A percentile compares a stretch with the other conserved stretches of the same genome.
These are phyloP conservation scores for Sanguinoderma infundibulare DNA, from an alignment of 1,284 basidiomycete genomes.

Conservation along the genomic window DNA sequence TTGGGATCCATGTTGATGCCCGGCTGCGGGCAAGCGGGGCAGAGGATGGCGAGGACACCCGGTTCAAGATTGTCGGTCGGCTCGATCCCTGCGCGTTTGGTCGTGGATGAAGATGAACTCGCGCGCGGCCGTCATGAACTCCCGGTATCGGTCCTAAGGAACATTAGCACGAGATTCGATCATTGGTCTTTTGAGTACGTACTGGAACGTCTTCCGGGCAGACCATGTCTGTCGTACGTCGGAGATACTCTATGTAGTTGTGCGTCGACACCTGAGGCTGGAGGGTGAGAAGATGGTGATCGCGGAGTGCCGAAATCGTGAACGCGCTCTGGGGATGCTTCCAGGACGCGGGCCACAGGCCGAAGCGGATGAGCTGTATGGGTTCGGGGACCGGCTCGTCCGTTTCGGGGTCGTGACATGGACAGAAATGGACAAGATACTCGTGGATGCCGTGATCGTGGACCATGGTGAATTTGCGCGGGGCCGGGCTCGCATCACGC, in stretches of 20 bases:
- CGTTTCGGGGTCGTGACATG: neutral
- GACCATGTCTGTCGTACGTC: neutral
- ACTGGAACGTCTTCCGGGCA: neutral
- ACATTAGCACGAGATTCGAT: neutral
- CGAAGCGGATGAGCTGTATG: neutral
- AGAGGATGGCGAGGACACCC: conserved; percentile 3
- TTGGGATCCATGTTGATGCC: conserved; percentile 27
- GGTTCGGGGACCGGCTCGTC: neutral
- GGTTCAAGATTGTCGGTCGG: neutral
- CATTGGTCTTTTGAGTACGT: too few relatives aligned
- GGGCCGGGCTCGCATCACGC: too few relatives aligned
- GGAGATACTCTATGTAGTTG: neutral
- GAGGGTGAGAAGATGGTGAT: neutral
- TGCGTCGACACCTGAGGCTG: neutral
- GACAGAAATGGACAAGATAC: neutral
- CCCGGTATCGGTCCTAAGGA: conserved; percentile 22
- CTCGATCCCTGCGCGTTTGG: neutral
- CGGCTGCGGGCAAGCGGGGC: conserved; percentile 28
- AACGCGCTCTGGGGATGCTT: neutral
- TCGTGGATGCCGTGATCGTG: neutral
- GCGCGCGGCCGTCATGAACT: conserved; percentile 19
- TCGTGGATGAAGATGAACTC: conserved; percentile 17
- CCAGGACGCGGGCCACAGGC: neutral
- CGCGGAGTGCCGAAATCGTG: neutral
- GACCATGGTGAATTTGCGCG: neutral